phyloP scores from a whole-genome alignment of 225 moss, liverwort and hornwort genomes.

The Anthoceros angustus region DNA sequence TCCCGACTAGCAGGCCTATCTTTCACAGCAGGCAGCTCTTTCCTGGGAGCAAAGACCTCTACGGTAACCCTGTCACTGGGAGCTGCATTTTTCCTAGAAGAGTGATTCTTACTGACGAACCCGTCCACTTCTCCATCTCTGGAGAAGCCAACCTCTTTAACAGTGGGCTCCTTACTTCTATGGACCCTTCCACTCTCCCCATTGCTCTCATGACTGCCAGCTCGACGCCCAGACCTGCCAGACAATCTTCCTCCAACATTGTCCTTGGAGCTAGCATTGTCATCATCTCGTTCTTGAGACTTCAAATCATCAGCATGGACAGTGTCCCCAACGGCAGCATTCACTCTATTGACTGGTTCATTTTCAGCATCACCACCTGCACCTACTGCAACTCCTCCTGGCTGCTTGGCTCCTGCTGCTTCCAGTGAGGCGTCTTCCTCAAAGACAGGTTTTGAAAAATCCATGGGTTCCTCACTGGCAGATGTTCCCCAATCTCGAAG shows the following conservation, averaged over 20 bases:
- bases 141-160: background rate
- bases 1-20: background rate
- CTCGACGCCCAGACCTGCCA: background rate
- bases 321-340: background rate
- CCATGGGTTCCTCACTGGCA: conserved; percentile 95
- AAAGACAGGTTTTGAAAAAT: conserved; percentile 96
- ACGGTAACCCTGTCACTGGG: background rate
- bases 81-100: background rate
- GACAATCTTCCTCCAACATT: background rate
- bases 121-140: background rate
- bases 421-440: conserved; percentile 60
- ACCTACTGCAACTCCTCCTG: conserved; percentile 10
- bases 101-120: background rate
- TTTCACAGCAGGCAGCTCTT: background rate
- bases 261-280: background rate
- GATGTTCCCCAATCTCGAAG: conserved; percentile 96
- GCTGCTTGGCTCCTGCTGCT: conserved; percentile 13
- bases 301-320: background rate
- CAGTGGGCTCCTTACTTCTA: background rate
- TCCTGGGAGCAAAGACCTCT: background rate
- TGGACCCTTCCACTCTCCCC: background rate
- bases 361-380: background rate
- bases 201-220: background rate
- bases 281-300: background rate
- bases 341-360: conserved; percentile 12